Evolutionary conservation across 2,329 filamentous ascomycete species (phyloP).

Genomic region (Clarireedia hainanense): DNA sequence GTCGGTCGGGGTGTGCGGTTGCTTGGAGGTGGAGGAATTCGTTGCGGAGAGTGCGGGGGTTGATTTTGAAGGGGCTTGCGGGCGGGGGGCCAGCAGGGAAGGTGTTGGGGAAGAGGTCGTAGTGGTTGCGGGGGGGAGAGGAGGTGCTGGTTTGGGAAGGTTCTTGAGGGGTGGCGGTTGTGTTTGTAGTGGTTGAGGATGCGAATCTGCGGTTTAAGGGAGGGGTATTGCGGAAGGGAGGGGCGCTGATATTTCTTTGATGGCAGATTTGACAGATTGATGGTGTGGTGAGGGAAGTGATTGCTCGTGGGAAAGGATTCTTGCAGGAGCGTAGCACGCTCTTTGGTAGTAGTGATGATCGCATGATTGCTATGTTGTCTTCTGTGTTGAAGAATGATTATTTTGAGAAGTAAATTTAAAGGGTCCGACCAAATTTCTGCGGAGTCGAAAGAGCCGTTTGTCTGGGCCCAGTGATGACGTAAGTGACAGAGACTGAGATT

Average conservation of each 20-base stretch:
- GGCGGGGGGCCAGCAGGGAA: constrained; percentile 75
- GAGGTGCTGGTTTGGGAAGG: background rate
- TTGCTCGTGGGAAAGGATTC: background rate
- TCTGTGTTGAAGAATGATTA: too few relatives aligned
- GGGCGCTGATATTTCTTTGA: background rate
- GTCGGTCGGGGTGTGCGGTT: constrained; percentile 61
- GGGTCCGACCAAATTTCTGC: too few relatives aligned
- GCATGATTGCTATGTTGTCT: background rate
- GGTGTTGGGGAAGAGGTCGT: constrained; percentile 79
- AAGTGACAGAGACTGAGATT: too few relatives aligned
- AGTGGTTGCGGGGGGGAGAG: constrained; percentile 50
- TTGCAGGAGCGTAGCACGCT: background rate
- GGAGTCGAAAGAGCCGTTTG: too few relatives aligned
- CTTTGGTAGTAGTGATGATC: background rate
- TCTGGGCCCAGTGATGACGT: too few relatives aligned
- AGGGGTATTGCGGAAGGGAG: background rate
- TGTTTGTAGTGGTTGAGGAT: background rate
- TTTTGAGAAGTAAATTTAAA: too few relatives aligned
- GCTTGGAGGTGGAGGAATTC: constrained; percentile 86
- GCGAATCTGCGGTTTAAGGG: background rate
- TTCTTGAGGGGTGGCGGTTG: background rate
- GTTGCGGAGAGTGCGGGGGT: constrained; percentile 60
- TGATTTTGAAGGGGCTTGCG: constrained; percentile 63
- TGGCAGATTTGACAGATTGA: background rate
- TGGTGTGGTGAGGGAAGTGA: background rate